Percentiles rank a stretch among this genome's conserved stretches.
Conservation (phyloP, 208 protist species). For the Crithidia thermophila region DNA sequence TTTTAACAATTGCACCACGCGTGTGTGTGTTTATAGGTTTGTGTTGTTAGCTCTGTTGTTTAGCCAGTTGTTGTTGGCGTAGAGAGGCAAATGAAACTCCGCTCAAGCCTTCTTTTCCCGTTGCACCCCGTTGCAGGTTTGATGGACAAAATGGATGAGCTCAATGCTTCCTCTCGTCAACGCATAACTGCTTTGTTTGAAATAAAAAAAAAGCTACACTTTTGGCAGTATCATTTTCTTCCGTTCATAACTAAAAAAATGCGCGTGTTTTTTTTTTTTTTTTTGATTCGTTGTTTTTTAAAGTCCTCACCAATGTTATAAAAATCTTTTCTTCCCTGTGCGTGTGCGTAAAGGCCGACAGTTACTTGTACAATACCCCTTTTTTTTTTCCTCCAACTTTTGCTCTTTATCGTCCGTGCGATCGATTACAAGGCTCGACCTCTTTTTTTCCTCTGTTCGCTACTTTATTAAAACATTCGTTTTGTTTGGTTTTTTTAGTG, state of each 20-base stretch:
- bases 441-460: neutral
- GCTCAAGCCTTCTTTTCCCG: neutral
- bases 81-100: too few relatives aligned
- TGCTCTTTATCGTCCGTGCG: neutral
- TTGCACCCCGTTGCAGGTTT: too few relatives aligned
- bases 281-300: neutral
- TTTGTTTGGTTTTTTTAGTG: neutral
- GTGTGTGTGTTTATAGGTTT: too few relatives aligned
- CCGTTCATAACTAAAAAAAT: too few relatives aligned
- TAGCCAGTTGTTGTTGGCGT: neutral
- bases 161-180: too few relatives aligned
- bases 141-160: too few relatives aligned
- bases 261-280: slow-evolving; percentile 9
- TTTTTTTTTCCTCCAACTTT: neutral
- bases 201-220: too few relatives aligned
- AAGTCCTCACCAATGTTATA: neutral
- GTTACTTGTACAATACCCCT: neutral
- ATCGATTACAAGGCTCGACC: neutral
- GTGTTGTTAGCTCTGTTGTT: too few relatives aligned
- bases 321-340: too few relatives aligned
- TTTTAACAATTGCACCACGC: too few relatives aligned
- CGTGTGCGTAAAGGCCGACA: neutral
- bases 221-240: too few relatives aligned
- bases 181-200: too few relatives aligned
- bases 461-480: neutral